Evolutionary conservation across 1,139 yeast genomes (phyloP), one percentile per base, ranked within the genome.

Genomic region (Yarrowia galli): DNA sequence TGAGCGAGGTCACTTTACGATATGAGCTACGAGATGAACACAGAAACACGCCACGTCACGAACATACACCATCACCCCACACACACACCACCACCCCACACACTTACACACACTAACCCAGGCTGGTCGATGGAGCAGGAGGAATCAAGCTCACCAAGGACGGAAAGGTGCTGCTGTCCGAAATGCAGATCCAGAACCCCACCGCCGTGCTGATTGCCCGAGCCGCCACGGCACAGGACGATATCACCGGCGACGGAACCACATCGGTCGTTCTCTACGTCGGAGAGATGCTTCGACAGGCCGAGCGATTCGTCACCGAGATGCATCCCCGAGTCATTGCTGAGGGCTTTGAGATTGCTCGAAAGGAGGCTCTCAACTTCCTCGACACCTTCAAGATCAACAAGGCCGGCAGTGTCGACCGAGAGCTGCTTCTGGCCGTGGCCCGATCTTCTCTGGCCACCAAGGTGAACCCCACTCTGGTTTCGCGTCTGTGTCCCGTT

Each of bases 101-200:
- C 48, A 1, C 20, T 13, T 9, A 8, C 28, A 3, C 9, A 18
- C 22, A 46, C 66, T 61, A 40, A 61, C 66, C 1, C 56, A 65
- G 68, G 68, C 78, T 95, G 69, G 99, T 95, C 67, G 99, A 95
- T 78, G 99, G 99, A 72, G 88, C 97, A 2, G 99, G 99, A 45
- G 88, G 89, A 75, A 89, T 95, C 78, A 96, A 95, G 80, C 86
- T 95, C 74, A 95, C 99, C 70, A 95, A 95, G 78, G 99, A 95
- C 79, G 99, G 99, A 69, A 93, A 95, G 76, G 98, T 96, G 16
- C 83, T 95, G 71, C 82, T 95, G 70, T 86, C 92, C 36, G 99
- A 95, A 77, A 95, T 95, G 99, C 99, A 96, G 80, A 96, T 95
- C 78, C 98, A 95, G 79, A 95, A 95, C 73, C 99, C 99, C n/a